Conservation (phyloP, 305 asterid genomes). For the Solanum hybrid region DNA sequence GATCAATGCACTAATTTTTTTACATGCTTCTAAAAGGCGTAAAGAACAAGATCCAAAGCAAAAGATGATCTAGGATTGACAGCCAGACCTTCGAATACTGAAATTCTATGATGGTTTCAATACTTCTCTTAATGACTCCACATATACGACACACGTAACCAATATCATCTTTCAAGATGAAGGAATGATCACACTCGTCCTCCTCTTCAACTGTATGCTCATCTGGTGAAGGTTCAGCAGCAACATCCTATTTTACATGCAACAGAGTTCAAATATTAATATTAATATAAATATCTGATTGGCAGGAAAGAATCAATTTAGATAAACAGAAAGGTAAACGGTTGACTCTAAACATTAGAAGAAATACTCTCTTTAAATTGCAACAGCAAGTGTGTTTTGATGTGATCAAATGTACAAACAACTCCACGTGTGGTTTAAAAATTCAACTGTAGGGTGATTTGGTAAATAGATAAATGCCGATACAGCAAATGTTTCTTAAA, state of each 20-base stretch:
- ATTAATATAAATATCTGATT: neutral
- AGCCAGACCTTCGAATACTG: conserved; percentile 71
- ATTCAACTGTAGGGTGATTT: neutral
- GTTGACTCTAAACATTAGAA: neutral
- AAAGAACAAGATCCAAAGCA: conserved; percentile 7
- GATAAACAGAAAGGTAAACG: neutral
- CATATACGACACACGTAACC: conserved; percentile 95
- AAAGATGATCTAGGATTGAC: conserved; percentile 11
- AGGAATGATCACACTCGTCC: conserved; percentile 82
- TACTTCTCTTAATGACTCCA: conserved; percentile 79
- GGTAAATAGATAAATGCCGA: neutral
- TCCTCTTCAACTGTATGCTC: conserved; percentile 39
- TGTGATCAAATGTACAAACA: neutral
- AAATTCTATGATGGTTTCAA: conserved; percentile 80
- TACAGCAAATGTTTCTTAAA: neutral
- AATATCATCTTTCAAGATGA: conserved; percentile 80
- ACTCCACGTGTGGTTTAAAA: neutral
- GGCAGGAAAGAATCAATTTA: neutral
- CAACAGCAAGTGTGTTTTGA: neutral
- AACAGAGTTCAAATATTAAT: neutral
- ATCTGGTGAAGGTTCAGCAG: conserved; percentile 31
- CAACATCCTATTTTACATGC: conserved; percentile 40
- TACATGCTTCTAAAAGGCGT: neutral
- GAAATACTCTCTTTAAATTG: neutral
- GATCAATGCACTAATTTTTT: neutral